These are phyloP conservation scores for Arthrobotrys sphaeroides DNA, from an alignment of 2,329 filamentous ascomycete genomes.

Conservation along the genomic window DNA sequence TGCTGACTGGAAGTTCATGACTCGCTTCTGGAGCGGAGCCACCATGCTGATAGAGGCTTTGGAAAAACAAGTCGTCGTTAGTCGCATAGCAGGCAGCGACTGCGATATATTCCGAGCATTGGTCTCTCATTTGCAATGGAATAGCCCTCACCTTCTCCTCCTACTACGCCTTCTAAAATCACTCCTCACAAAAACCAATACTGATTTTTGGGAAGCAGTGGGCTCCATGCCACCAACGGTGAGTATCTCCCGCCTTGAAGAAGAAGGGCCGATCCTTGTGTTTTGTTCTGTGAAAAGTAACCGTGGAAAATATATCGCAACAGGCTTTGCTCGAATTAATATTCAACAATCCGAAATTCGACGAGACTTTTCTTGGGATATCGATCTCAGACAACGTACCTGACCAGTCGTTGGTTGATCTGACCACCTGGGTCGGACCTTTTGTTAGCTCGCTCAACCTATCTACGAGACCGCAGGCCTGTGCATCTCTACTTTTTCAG, in stretches of 20 bases:
- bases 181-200: slow-evolving; percentile 56
- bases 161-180: slow-evolving; percentile 56
- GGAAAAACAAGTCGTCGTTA: slow-evolving; percentile 55
- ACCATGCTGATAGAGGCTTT: slow-evolving; percentile 55
- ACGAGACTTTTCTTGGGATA: slow-evolving; percentile 51
- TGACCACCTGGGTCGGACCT: slow-evolving; percentile 57
- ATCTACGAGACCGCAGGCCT: slow-evolving; percentile 42
- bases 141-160: slow-evolving; percentile 54
- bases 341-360: slow-evolving; percentile 56
- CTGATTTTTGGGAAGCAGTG: slow-evolving; percentile 57
- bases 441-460: slow-evolving; percentile 56
- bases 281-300: neutral
- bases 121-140: slow-evolving; percentile 56
- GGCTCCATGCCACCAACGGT: slow-evolving; percentile 49
- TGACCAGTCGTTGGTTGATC: slow-evolving; percentile 53
- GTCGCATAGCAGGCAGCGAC: slow-evolving; percentile 57
- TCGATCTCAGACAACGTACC: slow-evolving; percentile 51
- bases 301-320: slow-evolving; percentile 17
- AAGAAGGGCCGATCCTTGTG: neutral
- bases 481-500: slow-evolving; percentile 55
- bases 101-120: slow-evolving; percentile 57
- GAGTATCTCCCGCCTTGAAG: neutral
- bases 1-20: slow-evolving; percentile 34
- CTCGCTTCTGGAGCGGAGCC: slow-evolving; percentile 55
- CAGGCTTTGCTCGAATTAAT: slow-evolving; percentile 56